Evolutionary conservation across 768 basidiomycete genomes (phyloP).

Genomic region (Trametes villosa): DNA sequence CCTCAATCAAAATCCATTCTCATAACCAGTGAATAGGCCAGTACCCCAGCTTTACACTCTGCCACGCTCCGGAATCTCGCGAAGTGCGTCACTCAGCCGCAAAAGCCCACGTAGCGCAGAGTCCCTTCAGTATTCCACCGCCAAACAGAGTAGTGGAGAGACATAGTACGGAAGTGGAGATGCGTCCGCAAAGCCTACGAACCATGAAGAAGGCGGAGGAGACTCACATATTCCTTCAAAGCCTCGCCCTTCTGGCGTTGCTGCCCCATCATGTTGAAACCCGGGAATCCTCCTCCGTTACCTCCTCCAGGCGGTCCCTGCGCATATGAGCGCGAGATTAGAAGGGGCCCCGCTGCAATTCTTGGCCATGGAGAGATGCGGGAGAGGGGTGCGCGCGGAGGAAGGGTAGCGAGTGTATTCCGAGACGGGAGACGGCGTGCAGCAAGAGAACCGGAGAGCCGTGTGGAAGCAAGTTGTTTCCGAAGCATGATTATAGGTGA

Average conservation of each 20-base stretch:
- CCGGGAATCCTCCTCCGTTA: slow-evolving; percentile 58
- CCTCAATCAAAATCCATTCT: too few relatives aligned
- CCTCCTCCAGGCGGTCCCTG: slow-evolving; percentile 49
- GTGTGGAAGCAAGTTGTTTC: slow-evolving; percentile 8
- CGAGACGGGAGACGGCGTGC: not conserved
- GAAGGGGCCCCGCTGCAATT: not conserved
- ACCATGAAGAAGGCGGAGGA: not conserved
- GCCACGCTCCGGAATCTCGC: too few relatives aligned
- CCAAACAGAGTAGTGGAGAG: too few relatives aligned
- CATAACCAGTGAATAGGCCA: too few relatives aligned
- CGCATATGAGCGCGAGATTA: slow-evolving; percentile 46
- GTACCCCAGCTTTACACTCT: too few relatives aligned
- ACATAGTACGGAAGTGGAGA: not conserved
- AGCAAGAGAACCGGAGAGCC: not conserved
- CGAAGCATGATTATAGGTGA: slow-evolving; percentile 6
- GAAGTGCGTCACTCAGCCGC: too few relatives aligned
- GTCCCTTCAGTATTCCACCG: not conserved
- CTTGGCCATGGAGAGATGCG: slow-evolving; percentile 15
- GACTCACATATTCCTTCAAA: slow-evolving; percentile 74
- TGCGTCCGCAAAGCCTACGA: not conserved
- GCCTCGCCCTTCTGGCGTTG: slow-evolving; percentile 83
- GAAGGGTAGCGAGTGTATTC: slow-evolving; percentile 13
- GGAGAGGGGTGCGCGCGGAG: slow-evolving; percentile 19
- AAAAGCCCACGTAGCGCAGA: not conserved
- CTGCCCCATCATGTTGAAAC: slow-evolving; percentile 58